Base-by-base conservation (phyloP, 768 basidiomycete genomes). In the Pleurotus sapidus region DNA sequence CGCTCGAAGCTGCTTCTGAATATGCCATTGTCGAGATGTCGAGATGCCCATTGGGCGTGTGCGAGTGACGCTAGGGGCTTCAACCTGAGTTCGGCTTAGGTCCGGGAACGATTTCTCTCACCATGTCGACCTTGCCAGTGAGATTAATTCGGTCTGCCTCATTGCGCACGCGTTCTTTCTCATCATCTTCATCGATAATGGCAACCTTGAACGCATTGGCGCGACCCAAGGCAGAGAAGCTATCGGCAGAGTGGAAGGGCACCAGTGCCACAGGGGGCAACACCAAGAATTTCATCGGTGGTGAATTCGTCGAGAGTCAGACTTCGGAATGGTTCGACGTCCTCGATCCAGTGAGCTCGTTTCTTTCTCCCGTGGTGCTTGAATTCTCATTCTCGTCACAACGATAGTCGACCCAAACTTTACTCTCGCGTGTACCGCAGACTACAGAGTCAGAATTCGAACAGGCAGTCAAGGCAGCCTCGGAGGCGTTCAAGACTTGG, bases 221-320 rank as follows among this genome's bases (percentile, higher is more conserved):
- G 18, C 77, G 80, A 17, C 68, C 81, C 23, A 84, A 81, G 60
- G 91, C 91, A 1, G 84, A 91, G 62, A 78, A 79, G 56, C 74
- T 94, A 17, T 89, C 89, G 15, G 70, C 80, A 12, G 79, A 85
- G 27, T 98, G 93, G 93, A 86, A 87, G 61, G 95, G 95, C 42
- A 95, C 95, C 2, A 89, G 80, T 57, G 87, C 89, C 20, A 82
- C 84, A 11, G 95, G 95, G n/a, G 89, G 83, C 25, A 86, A 79
- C 59, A 95, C 95, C 57, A 95, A 91, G 82, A 95, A 94, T 70
- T 94, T 88, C 72, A 91, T 98, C 58, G 89, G 84, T 11, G 96
- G 95, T 7, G 81, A 94, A 73, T 98, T 95, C 65, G 79, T 88
- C 7, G 89, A 95, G 64, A 94, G 91, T 74, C 83, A 83, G 65